A percentile compares a stretch with the other conserved stretches of the same genome.
phyloP scores from a whole-genome alignment of 805 yeast genomes.

The Kazachstania kunashirensis region DNA sequence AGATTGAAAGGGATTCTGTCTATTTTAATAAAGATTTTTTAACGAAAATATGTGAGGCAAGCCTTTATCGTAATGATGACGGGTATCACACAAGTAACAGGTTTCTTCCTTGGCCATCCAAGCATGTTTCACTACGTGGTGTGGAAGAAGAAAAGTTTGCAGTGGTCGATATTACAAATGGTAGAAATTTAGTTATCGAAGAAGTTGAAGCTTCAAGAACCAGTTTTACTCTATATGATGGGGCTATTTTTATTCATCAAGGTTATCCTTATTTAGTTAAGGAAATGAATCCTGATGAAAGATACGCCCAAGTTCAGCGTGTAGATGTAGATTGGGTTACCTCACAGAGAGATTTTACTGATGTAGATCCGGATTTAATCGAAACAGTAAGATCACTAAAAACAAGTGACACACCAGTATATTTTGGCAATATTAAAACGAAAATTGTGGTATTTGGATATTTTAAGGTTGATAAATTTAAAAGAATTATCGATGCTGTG shows the following conservation, averaged over 20 bases:
- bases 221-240: slow-evolving; percentile 81
- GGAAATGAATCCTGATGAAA: slow-evolving; percentile 72
- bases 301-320: slow-evolving; percentile 73
- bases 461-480: slow-evolving; percentile 70
- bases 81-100: slow-evolving; percentile 47
- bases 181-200: slow-evolving; percentile 70
- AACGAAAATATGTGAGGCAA: slow-evolving; percentile 31
- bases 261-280: slow-evolving; percentile 82
- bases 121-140: slow-evolving; percentile 68
- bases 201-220: slow-evolving; percentile 83
- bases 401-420: slow-evolving; percentile 48
- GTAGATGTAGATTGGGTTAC: slow-evolving; percentile 95
- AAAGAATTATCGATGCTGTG: slow-evolving; percentile 82
- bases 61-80: slow-evolving; percentile 33
- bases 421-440: slow-evolving; percentile 64
- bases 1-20: slow-evolving; percentile 39
- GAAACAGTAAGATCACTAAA: slow-evolving; percentile 50
- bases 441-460: slow-evolving; percentile 84
- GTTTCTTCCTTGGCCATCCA: slow-evolving; percentile 75
- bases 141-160: slow-evolving; percentile 76
- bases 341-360: slow-evolving; percentile 82
- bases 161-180: slow-evolving; percentile 80
- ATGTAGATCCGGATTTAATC: slow-evolving; percentile 76
- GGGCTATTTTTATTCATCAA: slow-evolving; percentile 90
- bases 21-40: slow-evolving; percentile 39